Evolutionary conservation across 805 yeast genomes (phyloP), one percentile per base, ranked within the genome.

Genomic region (Tetrapisispora fleetii): DNA sequence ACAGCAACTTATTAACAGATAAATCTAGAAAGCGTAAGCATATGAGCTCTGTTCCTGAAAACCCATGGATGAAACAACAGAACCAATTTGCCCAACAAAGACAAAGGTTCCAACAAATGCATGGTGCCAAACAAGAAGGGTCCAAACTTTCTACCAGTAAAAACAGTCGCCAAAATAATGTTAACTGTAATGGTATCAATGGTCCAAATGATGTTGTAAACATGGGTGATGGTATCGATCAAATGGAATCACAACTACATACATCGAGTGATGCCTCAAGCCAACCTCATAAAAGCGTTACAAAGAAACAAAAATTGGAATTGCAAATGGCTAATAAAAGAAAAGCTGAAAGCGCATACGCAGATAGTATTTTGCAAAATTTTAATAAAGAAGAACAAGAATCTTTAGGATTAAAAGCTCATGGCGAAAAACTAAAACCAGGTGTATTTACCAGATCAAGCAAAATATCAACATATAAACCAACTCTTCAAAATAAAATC

Each of bases 371-470:
- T 11, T 45, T 64, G 24, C 54, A 53, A 38, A 54, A 79, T 39
- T 74, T 90, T 45, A 77, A 86, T 0, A 72, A 78, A 19, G 83
- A 85, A 57, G 96, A 90, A 59, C 90, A 88, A 66, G 85, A 80
- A 49, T 81, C 87, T 0, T 85, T 82, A 58, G 99, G 99, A 13
- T 75, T 93, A 37, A 72, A 80, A 45, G 83, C 83, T 53, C 95
- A 86, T 64, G 82, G 79, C 14, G 91, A 84, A 50, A 79, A 80
- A 54, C 60, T 85, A 8, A 54, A 68, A 4, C 83, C 95, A 0
- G 98, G 98, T 30, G 96, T 88, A 2, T 79, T 74, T 46, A 68
- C 91, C 50, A 74, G 99, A 53, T 88, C 97, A 0, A 69, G 84
- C 3, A 85, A 85, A 60, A 77, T 88, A 46, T 77, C 90, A 1